Conservation (phyloP, 2,329 filamentous ascomycete genomes). For the Calonectria crousiana region DNA sequence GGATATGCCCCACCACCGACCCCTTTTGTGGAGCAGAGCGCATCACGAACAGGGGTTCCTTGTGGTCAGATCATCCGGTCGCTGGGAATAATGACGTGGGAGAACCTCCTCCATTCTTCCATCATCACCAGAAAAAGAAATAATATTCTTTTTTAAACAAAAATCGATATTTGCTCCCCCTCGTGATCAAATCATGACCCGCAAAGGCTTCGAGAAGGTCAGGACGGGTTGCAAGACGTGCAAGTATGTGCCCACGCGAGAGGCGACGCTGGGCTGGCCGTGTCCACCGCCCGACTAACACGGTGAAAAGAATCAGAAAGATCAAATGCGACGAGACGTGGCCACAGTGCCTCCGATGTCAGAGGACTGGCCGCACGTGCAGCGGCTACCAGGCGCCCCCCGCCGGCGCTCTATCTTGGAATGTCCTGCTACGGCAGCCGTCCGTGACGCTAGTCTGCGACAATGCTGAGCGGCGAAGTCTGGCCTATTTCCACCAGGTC, state of each 20-base stretch:
- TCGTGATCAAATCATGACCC: conserved; percentile 32
- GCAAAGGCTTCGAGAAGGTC: conserved; percentile 49
- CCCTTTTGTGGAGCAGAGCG: neutral
- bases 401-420: conserved; percentile 48
- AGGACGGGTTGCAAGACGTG: conserved; percentile 65
- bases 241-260: conserved; percentile 56
- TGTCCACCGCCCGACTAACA: neutral
- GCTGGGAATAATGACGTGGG: neutral
- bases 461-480: conserved; percentile 45
- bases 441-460: conserved; percentile 38
- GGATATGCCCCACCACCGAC: conserved; percentile 28
- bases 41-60: neutral
- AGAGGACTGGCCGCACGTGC: conserved; percentile 65
- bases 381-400: conserved; percentile 62
- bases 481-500: conserved; percentile 54
- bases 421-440: conserved; percentile 47
- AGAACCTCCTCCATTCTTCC: neutral
- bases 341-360: conserved; percentile 64
- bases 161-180: no score
- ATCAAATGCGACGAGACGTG: conserved; percentile 70
- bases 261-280: neutral
- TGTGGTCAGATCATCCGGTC: neutral
- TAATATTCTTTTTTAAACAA: no score
- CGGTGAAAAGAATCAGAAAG: conserved; percentile 56
- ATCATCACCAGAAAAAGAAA: neutral